These are phyloP conservation scores for Kazachstania bromeliacearum DNA, from an alignment of 805 yeast species.

Conservation along the genomic window DNA sequence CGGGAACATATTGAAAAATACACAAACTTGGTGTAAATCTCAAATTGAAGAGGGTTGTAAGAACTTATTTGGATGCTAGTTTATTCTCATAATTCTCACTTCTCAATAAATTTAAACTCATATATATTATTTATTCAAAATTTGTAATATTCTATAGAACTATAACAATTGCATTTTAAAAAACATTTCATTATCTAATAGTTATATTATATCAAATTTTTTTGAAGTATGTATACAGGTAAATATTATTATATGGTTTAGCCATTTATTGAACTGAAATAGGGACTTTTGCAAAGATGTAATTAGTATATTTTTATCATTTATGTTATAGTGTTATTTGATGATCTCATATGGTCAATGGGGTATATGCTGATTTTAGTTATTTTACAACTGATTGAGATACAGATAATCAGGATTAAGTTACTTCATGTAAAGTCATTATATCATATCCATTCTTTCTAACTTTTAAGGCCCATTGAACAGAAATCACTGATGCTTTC, in stretches of 20 bases:
- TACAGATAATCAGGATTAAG: neutral
- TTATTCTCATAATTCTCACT: neutral
- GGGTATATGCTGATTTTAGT: too few relatives aligned
- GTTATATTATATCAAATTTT: too few relatives aligned
- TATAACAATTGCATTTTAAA: too few relatives aligned
- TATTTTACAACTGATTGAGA: too few relatives aligned
- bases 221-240: neutral
- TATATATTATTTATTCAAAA: too few relatives aligned
- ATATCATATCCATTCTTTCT: conserved; percentile 31
- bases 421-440: conserved; percentile 31
- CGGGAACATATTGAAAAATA: conserved; percentile 10
- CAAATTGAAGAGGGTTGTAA: conserved; percentile 5
- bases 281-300: too few relatives aligned
- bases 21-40: conserved; percentile 6
- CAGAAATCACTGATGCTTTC: conserved; percentile 72
- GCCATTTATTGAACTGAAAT: conserved; percentile 1
- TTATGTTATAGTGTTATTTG: too few relatives aligned
- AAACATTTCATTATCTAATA: too few relatives aligned
- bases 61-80: conserved; percentile 4
- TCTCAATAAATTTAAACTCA: too few relatives aligned
- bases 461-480: conserved; percentile 71
- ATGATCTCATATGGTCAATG: too few relatives aligned
- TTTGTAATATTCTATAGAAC: neutral
- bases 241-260: neutral
- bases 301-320: too few relatives aligned